A percentile compares a stretch with the other conserved stretches of the same genome.
These are phyloP conservation scores for Asterochloris erici DNA, from an alignment of 139 green algal species.

Conservation along the genomic window DNA sequence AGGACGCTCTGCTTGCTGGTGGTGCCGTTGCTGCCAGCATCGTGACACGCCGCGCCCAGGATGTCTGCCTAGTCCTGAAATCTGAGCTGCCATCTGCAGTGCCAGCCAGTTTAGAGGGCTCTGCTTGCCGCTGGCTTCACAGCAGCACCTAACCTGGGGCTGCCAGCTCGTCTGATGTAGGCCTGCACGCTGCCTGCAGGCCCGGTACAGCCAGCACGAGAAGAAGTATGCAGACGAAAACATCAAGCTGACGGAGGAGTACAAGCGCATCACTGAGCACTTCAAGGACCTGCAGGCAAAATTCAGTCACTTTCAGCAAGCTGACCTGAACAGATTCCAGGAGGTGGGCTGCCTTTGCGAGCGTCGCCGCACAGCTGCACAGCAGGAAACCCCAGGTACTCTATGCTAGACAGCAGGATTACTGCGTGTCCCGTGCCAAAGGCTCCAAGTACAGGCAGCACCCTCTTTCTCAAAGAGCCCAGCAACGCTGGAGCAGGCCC, in stretches of 20 bases:
- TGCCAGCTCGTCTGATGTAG: too few species aligned
- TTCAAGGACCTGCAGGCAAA: conserved; percentile 86
- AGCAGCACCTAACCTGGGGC: background rate
- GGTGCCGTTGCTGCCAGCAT: background rate
- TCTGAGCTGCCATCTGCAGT: background rate
- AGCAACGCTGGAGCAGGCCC: background rate
- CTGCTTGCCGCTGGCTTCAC: background rate
- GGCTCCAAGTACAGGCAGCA: background rate
- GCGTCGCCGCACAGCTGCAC: background rate
- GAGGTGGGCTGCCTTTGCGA: conserved; percentile 1
- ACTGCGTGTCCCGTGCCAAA: background rate
- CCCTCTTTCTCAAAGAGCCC: background rate
- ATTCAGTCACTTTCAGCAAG: conserved; percentile 67
- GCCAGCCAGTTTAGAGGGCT: background rate
- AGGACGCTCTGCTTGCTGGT: background rate
- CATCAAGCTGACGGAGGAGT: conserved; percentile 77
- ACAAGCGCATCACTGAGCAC: conserved; percentile 80
- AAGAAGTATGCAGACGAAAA: conserved; percentile 68
- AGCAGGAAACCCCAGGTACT: background rate
- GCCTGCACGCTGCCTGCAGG: too few species aligned
- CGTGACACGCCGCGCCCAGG: too few species aligned
- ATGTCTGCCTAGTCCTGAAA: too few species aligned
- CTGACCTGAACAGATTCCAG: conserved; percentile 52
- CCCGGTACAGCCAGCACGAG: conserved; percentile 40
- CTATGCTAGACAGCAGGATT: background rate